Base-by-base conservation (phyloP, 2,329 filamentous ascomycete genomes). In the Colletotrichum incanum region DNA sequence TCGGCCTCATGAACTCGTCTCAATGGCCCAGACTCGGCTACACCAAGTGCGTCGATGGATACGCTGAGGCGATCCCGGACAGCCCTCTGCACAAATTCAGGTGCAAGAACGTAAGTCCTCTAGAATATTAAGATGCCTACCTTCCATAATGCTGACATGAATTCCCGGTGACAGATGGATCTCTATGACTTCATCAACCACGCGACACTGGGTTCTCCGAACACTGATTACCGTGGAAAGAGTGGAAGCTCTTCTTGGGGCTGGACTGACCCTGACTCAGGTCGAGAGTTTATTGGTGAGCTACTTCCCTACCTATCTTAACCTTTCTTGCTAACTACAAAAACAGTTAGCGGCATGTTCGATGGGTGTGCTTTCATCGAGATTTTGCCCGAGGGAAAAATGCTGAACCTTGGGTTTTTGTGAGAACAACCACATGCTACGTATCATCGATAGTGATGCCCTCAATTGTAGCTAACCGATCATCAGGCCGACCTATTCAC, bases 161-260 rank as follows among this genome's bases (percentile, higher is more conserved):
- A 7, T 12, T 18, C 20, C 8, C 26, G 8, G 14, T 8, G 11
- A 3, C 9, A 73, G 67, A 82, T 88, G 49, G 87, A 89, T 72
- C 82, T 88, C 18, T 86, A 88, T 75, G 85, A 88, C 77, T 89
- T 90, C 78, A 80, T 86, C 67, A 84, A 83, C 61, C 88, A 90
- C 75, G 83, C 84, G 3, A 83, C 85, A 49, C 82, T 90, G 1
- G 88, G 87, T 5, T 86, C 84, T 70, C 74, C 75, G 70, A 76
- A 75, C n/a, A 71, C 72, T 41, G 73, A 74, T 5, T 73, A 74
- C 60, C 67, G 73, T 26, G 73, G 73, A 37, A 74, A 74, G 55
- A 68, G 71, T 28, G 81, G 81, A 5, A 76, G 78, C 18, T 80
- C 78, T 3, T 80, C 80, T 0, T 84, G 81, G 83, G 84, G 84